phyloP scores from a whole-genome alignment of 73 alveolate species.

The Paramecium sonneborni region DNA sequence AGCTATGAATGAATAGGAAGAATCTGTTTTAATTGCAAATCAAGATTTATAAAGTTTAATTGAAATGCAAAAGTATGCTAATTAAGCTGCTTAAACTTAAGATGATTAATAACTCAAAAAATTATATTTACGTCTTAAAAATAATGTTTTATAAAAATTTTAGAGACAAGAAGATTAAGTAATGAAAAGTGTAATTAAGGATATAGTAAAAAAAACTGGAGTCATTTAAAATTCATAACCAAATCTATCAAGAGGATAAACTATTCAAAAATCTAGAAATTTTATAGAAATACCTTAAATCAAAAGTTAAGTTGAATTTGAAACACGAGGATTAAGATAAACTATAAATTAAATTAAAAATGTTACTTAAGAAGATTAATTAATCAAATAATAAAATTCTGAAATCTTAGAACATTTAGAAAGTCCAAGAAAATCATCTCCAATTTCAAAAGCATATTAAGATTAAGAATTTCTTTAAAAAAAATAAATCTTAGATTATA shows the following conservation, averaged over 20 bases:
- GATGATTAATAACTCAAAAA: background rate
- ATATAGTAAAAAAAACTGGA: background rate
- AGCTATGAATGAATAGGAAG: constrained; percentile 58
- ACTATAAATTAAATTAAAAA: background rate
- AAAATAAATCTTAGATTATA: background rate
- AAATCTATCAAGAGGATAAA: background rate
- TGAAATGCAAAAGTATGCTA: constrained; percentile 17
- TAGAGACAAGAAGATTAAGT: constrained; percentile 20
- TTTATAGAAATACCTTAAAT: background rate
- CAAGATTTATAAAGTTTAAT: constrained; percentile 27
- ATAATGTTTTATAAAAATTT: background rate
- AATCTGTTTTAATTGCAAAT: constrained; percentile 18
- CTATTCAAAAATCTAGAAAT: background rate
- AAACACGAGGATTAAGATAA: background rate
- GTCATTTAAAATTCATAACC: background rate
- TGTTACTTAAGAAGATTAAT: background rate
- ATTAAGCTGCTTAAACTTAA: background rate
- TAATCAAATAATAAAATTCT: background rate
- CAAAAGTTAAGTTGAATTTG: background rate
- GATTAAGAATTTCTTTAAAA: background rate
- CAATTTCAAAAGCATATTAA: background rate
- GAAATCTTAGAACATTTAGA: background rate
- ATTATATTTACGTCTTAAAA: constrained; percentile 5
- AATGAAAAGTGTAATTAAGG: background rate
- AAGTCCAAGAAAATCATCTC: background rate